Percentiles rank a stretch among this genome's conserved stretches.
Evolutionary conservation across 2,329 filamentous ascomycete species (phyloP).

Genomic region (Graphium sp.): DNA sequence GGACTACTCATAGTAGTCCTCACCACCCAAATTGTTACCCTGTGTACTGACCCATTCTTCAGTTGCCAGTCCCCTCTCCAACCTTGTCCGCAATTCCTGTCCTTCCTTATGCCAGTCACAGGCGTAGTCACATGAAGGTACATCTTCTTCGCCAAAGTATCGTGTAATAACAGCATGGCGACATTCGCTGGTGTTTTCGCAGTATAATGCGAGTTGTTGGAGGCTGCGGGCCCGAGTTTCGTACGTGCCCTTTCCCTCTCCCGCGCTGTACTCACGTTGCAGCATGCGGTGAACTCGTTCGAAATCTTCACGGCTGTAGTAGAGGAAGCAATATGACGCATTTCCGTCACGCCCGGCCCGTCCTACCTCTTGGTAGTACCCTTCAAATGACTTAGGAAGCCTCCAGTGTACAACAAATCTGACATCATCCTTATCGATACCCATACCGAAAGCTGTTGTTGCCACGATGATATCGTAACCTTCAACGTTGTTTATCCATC

Average conservation of each 20-base stretch:
- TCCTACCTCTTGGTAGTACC: conserved; percentile 90
- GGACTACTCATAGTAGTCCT: conserved; percentile 35
- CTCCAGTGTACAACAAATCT: conserved; percentile 94
- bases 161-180: conserved; percentile 58
- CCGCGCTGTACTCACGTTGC: conserved; percentile 21
- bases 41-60: conserved; percentile 50
- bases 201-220: conserved; percentile 58
- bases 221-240: conserved; percentile 44
- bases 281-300: conserved; percentile 51
- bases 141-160: conserved; percentile 55
- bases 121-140: conserved; percentile 51
- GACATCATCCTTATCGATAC: conserved; percentile 89
- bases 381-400: conserved; percentile 84
- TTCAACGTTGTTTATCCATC: conserved; percentile 55
- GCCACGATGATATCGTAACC: conserved; percentile 88
- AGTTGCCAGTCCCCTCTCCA: conserved; percentile 35
- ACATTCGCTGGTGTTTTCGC: conserved; percentile 58
- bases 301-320: conserved; percentile 78
- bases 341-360: conserved; percentile 82
- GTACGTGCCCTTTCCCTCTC: conserved; percentile 13
- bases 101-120: conserved; percentile 66
- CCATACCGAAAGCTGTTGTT: conserved; percentile 95
- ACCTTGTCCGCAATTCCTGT: conserved; percentile 36
- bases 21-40: conserved; percentile 38
- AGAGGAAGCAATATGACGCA: conserved; percentile 72